phyloP scores from a whole-genome alignment of 176 grass and related monocot species.

The Areca catechu region DNA sequence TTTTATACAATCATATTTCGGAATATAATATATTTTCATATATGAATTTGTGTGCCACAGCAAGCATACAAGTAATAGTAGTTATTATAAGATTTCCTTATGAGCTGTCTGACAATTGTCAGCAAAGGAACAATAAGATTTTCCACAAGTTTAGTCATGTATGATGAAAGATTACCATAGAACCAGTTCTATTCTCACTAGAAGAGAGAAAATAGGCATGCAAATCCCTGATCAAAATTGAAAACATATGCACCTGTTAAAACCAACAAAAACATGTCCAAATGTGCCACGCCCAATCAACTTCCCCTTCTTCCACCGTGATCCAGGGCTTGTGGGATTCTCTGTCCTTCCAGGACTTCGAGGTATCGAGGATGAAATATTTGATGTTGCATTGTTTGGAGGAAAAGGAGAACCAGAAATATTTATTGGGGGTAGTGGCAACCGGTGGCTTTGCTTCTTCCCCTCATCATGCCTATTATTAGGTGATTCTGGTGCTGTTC shows the following conservation, averaged over 20 bases:
- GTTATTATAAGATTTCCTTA: no score
- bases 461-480: constrained; percentile 53
- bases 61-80: no score
- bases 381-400: constrained; percentile 61
- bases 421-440: constrained; percentile 86
- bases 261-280: constrained; percentile 96
- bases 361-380: constrained; percentile 49
- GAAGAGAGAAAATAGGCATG: no score
- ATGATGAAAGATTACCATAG: no score
- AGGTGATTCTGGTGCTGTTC: constrained; percentile 78
- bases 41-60: no score
- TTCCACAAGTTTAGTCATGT: no score
- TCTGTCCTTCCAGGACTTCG: constrained; percentile 86
- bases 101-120: no score
- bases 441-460: constrained; percentile 82
- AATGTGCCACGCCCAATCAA: constrained; percentile 90
- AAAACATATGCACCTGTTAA: constrained; percentile 72
- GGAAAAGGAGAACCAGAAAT: constrained; percentile 53
- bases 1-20: no score
- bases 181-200: no score
- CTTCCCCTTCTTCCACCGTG: constrained; percentile 98
- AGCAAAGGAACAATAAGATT: no score
- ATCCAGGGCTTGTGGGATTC: constrained; percentile 81
- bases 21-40: no score
- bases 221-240: constrained; percentile 3